Percentiles rank a stretch among this genome's conserved stretches.
Conservation (phyloP, 2,329 filamentous ascomycete species). For the Pezicula neosporulosa region DNA sequence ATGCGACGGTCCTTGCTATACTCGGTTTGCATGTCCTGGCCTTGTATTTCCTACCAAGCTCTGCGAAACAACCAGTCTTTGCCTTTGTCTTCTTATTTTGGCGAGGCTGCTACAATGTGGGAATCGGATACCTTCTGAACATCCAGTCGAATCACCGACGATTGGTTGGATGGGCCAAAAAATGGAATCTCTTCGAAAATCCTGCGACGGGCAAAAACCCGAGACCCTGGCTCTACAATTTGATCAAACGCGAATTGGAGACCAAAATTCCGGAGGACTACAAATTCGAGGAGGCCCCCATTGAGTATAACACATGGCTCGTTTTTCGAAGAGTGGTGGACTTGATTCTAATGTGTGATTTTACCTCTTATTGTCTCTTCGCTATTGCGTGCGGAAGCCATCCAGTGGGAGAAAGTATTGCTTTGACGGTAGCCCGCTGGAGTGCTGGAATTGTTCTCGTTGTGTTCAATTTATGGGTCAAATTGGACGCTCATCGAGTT, state of each 20-base stretch:
- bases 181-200: constrained; percentile 81
- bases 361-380: constrained; percentile 94
- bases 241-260: constrained; percentile 87
- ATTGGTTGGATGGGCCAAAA: constrained; percentile 82
- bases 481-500: constrained; percentile 93
- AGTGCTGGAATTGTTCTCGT: constrained; percentile 72
- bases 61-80: constrained; percentile 71
- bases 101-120: constrained; percentile 88
- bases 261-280: constrained; percentile 94
- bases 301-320: constrained; percentile 99
- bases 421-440: constrained; percentile 76
- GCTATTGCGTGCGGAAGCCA: constrained; percentile 80
- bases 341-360: constrained; percentile 98
- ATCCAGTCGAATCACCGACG: constrained; percentile 87
- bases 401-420: constrained; percentile 66
- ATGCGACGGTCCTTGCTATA: constrained; percentile 74
- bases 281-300: constrained; percentile 83
- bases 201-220: constrained; percentile 79
- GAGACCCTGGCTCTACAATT: constrained; percentile 74
- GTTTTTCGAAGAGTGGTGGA: constrained; percentile 94
- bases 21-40: constrained; percentile 71
- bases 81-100: constrained; percentile 86
- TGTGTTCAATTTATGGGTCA: constrained; percentile 97
- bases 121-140: constrained; percentile 85
- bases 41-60: constrained; percentile 68